Base-by-base conservation (phyloP, 192 early-diverging fungal genomes). In the Gaertneriomyces semiglobifer region DNA sequence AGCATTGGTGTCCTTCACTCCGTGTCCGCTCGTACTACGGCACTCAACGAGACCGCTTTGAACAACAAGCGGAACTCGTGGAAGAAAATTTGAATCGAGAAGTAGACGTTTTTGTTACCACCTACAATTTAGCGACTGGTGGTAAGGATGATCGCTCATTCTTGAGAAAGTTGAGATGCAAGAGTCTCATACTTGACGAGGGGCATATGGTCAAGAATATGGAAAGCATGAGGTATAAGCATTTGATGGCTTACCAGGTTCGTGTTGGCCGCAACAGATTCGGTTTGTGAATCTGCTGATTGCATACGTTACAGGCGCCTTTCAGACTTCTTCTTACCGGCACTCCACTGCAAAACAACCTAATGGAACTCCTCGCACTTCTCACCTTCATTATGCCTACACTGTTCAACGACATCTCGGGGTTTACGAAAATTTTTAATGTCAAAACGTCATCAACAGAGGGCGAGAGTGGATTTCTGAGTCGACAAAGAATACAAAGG, bases 301-400 rank as follows among this genome's bases (percentile, higher is more conserved):
- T 20, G 5, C 44, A n/a, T 19, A 10, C 43, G 18, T 19, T 68
- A 12, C 16, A 76, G 60, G 40, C 63, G 1, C 66, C 66, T 7
- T 78, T 81, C 68, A 62, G 72, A 44, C 43, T 81, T 6, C 66
- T 96, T 40, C 73, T 94, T 1, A 96, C 92, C 0, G 93, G 93
- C 46, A 97, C 94, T 84, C 96, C 96, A 11, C 77, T 98, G 39
- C 92, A 97, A 68, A 95, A 95, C 72, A 95, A 93, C 61, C 73
- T 95, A 42, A 88, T 92, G 71, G 94, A 96, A 68, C 82, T 96
- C 6, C 53, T 82, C 4, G 69, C 69, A 70, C 73, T 96, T 12
- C 70, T 96, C 46, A 89, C 87, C 0, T 96, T 96, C 75, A 90
- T 96, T 63, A 76, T 95, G 84, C 93, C 93, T 0, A 70, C 80